A percentile compares a stretch with the other conserved stretches of the same genome.
Evolutionary conservation across 2,329 filamentous ascomycete species (phyloP).

Genomic region (Xylaria hypoxylon): DNA sequence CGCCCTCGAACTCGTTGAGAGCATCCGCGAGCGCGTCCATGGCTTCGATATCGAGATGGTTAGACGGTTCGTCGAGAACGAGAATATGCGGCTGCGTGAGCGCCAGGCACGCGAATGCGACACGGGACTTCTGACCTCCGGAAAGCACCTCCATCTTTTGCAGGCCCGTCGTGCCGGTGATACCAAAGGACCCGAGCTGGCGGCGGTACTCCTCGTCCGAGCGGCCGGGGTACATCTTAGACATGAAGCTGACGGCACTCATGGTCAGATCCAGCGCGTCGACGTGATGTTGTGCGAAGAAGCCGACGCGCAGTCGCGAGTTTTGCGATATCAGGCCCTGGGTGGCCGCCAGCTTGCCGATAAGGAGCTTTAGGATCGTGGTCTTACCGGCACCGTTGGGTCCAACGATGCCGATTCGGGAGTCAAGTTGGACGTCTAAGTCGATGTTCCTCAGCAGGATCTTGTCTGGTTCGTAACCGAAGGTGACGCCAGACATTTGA

Average conservation of each 20-base stretch:
- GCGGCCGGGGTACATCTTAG: constrained; percentile 87
- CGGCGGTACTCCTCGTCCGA: constrained; percentile 97
- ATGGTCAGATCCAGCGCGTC: constrained; percentile 91
- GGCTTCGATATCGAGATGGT: constrained; percentile 98
- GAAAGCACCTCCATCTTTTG: constrained; percentile 96
- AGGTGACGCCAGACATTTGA: constrained; percentile 92
- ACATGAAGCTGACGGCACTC: constrained; percentile 96
- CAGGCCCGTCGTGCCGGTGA: constrained; percentile 93
- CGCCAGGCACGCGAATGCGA: constrained; percentile 96
- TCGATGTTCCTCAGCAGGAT: constrained; percentile 87
- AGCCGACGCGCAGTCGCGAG: constrained; percentile 88
- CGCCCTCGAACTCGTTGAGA: constrained; percentile 87
- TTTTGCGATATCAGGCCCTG: constrained; percentile 88
- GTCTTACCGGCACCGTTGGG: constrained; percentile 99
- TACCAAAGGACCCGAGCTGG: constrained; percentile 89
- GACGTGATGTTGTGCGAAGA: constrained; percentile 98
- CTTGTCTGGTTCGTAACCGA: constrained; percentile 86
- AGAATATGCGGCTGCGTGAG: constrained; percentile 96
- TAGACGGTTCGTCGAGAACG: constrained; percentile 97
- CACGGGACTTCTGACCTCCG: constrained; percentile 97
- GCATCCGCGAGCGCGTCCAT: constrained; percentile 95
- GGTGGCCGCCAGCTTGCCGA: constrained; percentile 81
- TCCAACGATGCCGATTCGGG: constrained; percentile 97
- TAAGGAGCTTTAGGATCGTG: constrained; percentile 97
- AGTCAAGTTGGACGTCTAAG: constrained; percentile 96